A percentile compares a stretch with the other conserved stretches of the same genome.
phyloP scores from a whole-genome alignment of 176 grass and related monocot genomes.

The Bonia amplexicaulis region DNA sequence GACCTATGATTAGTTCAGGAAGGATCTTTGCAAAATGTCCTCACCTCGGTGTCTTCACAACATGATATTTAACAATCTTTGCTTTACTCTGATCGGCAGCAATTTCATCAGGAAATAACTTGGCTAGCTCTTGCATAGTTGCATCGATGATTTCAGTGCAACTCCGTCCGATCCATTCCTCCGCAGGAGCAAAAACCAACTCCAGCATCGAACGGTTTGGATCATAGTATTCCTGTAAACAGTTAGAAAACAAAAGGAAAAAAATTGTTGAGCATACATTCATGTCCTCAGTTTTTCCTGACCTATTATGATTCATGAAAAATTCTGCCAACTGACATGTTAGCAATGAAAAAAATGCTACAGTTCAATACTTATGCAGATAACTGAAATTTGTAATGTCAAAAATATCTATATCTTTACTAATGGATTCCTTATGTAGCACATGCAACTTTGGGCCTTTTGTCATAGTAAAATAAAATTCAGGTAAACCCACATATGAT shows the following conservation, averaged over 20 bases:
- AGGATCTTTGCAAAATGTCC: not conserved
- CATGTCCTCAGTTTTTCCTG: not conserved
- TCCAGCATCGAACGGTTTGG: constrained; percentile 91
- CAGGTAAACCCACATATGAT: not conserved
- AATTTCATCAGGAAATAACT: constrained; percentile 95
- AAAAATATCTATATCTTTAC: not conserved
- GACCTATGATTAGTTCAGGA: not conserved
- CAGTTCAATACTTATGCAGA: not conserved
- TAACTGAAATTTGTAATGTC: not conserved
- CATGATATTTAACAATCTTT: constrained; percentile 87
- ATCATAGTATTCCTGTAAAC: constrained; percentile 91
- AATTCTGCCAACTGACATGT: not conserved
- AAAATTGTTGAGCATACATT: not conserved
- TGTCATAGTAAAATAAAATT: not conserved
- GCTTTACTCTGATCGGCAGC: constrained; percentile 87
- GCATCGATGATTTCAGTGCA: constrained; percentile 83
- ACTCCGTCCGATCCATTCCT: constrained; percentile 83
- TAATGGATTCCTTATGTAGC: not conserved
- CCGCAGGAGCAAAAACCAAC: constrained; percentile 92
- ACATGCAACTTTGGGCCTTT: not conserved
- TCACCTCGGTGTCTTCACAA: constrained; percentile 91
- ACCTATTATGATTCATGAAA: not conserved
- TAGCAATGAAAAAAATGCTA: not conserved
- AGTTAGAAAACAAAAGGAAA: constrained; percentile 22
- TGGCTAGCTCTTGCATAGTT: constrained; percentile 87